These are phyloP conservation scores for Cornus controversa DNA, from an alignment of 148 eudicot genomes.

Conservation along the genomic window DNA sequence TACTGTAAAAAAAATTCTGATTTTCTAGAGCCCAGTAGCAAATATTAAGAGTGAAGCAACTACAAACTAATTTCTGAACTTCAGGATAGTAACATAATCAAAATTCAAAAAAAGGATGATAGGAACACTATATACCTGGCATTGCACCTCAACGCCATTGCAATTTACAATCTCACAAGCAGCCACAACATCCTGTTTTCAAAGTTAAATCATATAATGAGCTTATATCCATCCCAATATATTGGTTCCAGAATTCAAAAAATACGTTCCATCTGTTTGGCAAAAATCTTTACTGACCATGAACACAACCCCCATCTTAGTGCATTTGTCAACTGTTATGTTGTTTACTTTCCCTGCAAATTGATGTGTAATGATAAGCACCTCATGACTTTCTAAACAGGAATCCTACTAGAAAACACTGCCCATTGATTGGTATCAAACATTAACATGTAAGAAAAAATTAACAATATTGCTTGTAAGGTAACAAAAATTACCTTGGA, in stretches of 20 bases:
- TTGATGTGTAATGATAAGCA: slow-evolving; percentile 5
- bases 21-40: background rate
- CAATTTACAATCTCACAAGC: slow-evolving; percentile 98
- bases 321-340: slow-evolving; percentile 93
- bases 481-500: slow-evolving; percentile 56
- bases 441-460: background rate
- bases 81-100: background rate
- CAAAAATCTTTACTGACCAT: slow-evolving; percentile 46
- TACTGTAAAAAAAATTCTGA: background rate
- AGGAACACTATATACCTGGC: slow-evolving; percentile 58
- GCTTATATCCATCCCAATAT: background rate
- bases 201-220: slow-evolving; percentile 15
- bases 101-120: background rate
- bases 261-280: background rate
- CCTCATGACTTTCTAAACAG: background rate
- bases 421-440: background rate
- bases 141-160: slow-evolving; percentile 86
- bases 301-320: slow-evolving; percentile 83
- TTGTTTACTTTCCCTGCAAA: slow-evolving; percentile 93
- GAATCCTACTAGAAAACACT: background rate
- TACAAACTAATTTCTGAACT: background rate
- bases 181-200: slow-evolving; percentile 89
- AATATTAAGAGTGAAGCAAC: background rate
- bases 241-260: background rate
- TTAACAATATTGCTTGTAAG: slow-evolving; percentile 1